A percentile compares a stretch with the other conserved stretches of the same genome.
phyloP scores from a whole-genome alignment of 176 grass and related monocot genomes.

The Leersia perrieri region DNA sequence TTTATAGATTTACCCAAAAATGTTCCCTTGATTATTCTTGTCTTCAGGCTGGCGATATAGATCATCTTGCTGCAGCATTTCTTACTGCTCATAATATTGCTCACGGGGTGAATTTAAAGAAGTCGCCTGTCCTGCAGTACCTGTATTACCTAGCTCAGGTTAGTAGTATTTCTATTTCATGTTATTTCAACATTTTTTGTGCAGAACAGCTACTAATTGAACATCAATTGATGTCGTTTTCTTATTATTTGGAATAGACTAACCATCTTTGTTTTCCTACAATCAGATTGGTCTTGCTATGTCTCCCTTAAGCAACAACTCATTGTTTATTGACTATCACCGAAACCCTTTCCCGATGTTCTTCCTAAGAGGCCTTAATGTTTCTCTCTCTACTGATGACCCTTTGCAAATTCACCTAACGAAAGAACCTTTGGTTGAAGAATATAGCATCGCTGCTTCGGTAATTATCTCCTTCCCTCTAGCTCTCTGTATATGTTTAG shows the following conservation, averaged over 20 bases:
- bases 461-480: constrained; percentile 32
- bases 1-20: constrained; percentile 1
- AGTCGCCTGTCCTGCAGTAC: constrained; percentile 92
- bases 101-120: constrained; percentile 88
- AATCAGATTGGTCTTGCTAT: constrained; percentile 93
- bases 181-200: background rate
- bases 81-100: constrained; percentile 83
- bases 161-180: constrained; percentile 4
- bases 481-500: background rate
- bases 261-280: constrained; percentile 22
- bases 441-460: constrained; percentile 93
- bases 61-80: constrained; percentile 91
- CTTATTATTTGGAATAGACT: constrained; percentile 15
- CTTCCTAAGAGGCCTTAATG: constrained; percentile 83
- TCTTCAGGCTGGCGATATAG: constrained; percentile 85
- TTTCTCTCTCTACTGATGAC: constrained; percentile 93
- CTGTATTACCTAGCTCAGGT: constrained; percentile 96
- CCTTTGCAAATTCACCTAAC: constrained; percentile 95
- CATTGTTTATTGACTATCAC: constrained; percentile 89
- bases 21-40: constrained; percentile 26
- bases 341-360: constrained; percentile 89
- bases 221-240: background rate
- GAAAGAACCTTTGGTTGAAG: constrained; percentile 98
- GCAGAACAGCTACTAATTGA: background rate
- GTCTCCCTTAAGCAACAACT: constrained; percentile 98